Percentiles rank a stretch among this genome's conserved stretches.
phyloP scores from a whole-genome alignment of 208 protist genomes.

The Angomonas deanei region DNA sequence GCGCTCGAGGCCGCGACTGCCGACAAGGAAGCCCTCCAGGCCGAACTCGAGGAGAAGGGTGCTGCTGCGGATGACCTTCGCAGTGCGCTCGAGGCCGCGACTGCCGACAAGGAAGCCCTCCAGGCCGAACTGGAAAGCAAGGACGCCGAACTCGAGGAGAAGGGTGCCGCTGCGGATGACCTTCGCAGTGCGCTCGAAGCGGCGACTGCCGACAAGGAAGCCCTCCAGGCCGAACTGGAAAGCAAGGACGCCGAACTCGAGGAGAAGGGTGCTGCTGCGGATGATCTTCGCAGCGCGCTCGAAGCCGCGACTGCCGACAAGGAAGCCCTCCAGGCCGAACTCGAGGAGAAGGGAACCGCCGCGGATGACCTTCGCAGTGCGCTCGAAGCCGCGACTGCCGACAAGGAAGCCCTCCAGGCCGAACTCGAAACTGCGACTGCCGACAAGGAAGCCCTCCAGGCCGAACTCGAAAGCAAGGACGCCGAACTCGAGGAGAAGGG shows the following conservation, averaged over 20 bases:
- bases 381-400: background rate
- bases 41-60: background rate
- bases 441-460: background rate
- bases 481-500: background rate
- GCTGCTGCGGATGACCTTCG: background rate
- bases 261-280: background rate
- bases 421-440: background rate
- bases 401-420: background rate
- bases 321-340: background rate
- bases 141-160: too few species aligned
- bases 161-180: background rate
- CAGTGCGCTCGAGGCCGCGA: background rate
- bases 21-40: background rate
- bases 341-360: background rate
- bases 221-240: background rate
- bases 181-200: background rate
- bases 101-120: background rate
- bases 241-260: background rate
- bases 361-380: background rate
- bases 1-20: background rate
- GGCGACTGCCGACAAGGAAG: background rate
- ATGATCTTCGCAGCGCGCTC: too few species aligned
- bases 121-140: background rate
- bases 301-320: background rate
- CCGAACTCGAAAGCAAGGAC: background rate